Evolutionary conservation across 2,329 filamentous ascomycete genomes (phyloP), one percentile per base, ranked within the genome.

Genomic region (Emergomyces africanus): DNA sequence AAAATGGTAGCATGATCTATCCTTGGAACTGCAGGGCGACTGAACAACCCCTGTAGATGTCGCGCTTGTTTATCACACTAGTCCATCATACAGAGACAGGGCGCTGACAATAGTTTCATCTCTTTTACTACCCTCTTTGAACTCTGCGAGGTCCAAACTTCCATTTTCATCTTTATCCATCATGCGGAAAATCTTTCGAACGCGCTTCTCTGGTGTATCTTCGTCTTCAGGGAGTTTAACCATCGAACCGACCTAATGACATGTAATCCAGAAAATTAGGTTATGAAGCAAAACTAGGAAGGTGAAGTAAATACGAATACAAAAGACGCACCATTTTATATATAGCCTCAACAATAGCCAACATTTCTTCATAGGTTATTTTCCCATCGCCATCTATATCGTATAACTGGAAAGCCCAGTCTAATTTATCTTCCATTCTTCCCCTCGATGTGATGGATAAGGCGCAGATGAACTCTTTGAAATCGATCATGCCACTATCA

Each of bases 91-190:
- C 64, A 99, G 81, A 60, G 91, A 96, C 70, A 99, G 79, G 39
- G 94, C 94, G 58, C 92, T 97, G 61, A 99, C 94, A 71, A 99
- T 99, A 10, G 94, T 99, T 79, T 97, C 92, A 75, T 99, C 94
- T 61, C 91, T 88, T 80, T 97, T 96, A 79, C 90, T 96, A 66
- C 94, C 94, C 77, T 99, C 94, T 78, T 97, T 97, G 81, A 99
- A 99, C 74, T 99, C 94, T 62, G 91, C 87, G 82, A 96, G 92
- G 73, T 97, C 92, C 68, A 99, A 78, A 70, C 89, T 95, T 67
- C 92, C 94, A 72, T 97, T 97, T 78, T 97, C 92, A 73, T 99
- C 94, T 82, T 99, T 99, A 80, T 99, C 94, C 94, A 99, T 99
- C 94, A 97, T 97, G 69, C 87, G 83, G 81, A 99, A 99, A 74